Base-by-base conservation (phyloP, 441 rosid species). In the Arabidopsis lyrata region DNA sequence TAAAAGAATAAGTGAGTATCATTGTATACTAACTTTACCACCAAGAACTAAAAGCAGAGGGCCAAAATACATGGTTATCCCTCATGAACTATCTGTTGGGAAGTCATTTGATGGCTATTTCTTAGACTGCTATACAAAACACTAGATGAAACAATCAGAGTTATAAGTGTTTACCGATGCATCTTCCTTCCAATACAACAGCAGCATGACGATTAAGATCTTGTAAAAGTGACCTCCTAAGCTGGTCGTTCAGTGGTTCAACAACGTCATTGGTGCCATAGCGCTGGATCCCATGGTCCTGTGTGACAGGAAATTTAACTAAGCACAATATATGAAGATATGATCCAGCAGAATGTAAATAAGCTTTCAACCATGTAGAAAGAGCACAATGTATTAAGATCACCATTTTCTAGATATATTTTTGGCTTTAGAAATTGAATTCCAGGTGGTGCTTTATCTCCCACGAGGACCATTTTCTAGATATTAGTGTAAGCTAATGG, bases 141-240 rank as follows among this genome's bases (percentile, higher is more conserved):
- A 38, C 42, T 13, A 10, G 2, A 60, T 41, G 60, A 22, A 77
- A 24, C 29, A 20, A 15, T 57, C 62, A 62, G 24, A 31, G 8
- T 27, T 35, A 52, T 73, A 72, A 47, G 60, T 58, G 62, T 77
- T 68, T 72, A 87, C 97, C 96, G 63, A 90, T 77, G 77, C 81
- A 41, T 80, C 91, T 81, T 81, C 98, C 98, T 72, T 90, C 92
- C 70, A 94, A 93, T 78, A 94, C 93, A 74, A 90, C 91, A 65
- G 92, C 95, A 59, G 93, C 91, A 81, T 94, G 97, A 39, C 93
- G 83, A 59, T 90, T 90, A 71, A 94, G 88, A 62, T 87, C 96
- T 67, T 88, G 96, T 56, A 87, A 81, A 68, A 93, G 80, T 52
- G 95, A 88, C 72, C 93, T 88, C 65, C 36, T 81, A 78, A 85